Percentiles rank a stretch among this genome's conserved stretches.
phyloP scores from a whole-genome alignment of 495 filamentous ascomycete genomes.

The Penicillium salamii region DNA sequence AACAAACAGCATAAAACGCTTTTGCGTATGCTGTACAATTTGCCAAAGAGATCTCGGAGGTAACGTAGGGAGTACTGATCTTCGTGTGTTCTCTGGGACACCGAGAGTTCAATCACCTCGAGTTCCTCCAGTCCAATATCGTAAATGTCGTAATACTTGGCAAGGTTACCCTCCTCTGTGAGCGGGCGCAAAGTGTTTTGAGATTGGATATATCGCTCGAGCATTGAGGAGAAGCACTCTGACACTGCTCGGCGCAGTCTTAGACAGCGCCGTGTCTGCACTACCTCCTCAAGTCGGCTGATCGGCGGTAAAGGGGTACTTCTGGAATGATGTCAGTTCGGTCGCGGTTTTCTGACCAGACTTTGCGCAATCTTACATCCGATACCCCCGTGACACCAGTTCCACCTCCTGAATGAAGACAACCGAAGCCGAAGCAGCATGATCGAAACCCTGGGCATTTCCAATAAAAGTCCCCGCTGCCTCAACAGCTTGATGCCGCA shows the following conservation, averaged over 20 bases:
- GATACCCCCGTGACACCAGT: slow-evolving; percentile 89
- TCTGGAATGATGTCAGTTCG: slow-evolving; percentile 38
- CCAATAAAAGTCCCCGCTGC: slow-evolving; percentile 71
- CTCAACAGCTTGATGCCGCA: slow-evolving; percentile 72
- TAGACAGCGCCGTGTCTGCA: slow-evolving; percentile 73
- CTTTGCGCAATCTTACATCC: slow-evolving; percentile 58
- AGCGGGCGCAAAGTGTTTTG: slow-evolving; percentile 65
- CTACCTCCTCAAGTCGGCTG: slow-evolving; percentile 73
- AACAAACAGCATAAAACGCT: slow-evolving; percentile 82
- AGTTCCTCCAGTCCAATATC: slow-evolving; percentile 81
- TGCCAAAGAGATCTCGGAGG: slow-evolving; percentile 74
- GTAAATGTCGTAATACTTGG: slow-evolving; percentile 89
- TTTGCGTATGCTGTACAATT: slow-evolving; percentile 76
- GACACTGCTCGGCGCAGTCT: slow-evolving; percentile 73
- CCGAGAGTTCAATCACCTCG: slow-evolving; percentile 59
- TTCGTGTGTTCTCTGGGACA: slow-evolving; percentile 61
- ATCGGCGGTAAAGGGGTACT: slow-evolving; percentile 84
- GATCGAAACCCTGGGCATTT: slow-evolving; percentile 79
- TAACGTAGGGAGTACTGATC: slow-evolving; percentile 75
- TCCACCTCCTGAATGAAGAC: slow-evolving; percentile 95
- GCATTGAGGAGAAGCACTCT: slow-evolving; percentile 63
- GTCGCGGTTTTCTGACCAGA: not conserved
- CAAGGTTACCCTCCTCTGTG: slow-evolving; percentile 73
- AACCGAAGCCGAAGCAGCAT: slow-evolving; percentile 72
- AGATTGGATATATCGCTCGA: slow-evolving; percentile 66